Base-by-base conservation (phyloP, 257 asterid species). In the Haberlea rhodopensis region DNA sequence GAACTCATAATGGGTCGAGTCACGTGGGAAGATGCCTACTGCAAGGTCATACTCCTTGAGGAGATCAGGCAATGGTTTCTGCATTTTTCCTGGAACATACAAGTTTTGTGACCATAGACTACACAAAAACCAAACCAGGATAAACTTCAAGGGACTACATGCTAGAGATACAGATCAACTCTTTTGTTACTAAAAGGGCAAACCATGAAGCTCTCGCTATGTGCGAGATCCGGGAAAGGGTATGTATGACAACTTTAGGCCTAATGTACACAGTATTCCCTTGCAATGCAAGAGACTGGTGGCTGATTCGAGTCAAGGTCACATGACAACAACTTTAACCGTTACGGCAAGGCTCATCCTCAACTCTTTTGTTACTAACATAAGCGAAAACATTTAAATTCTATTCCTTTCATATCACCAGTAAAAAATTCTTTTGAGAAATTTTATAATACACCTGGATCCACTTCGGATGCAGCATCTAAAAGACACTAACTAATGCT, bases 1-100 rank as follows among this genome's bases (percentile, higher is more conserved):
- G 70, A 90, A 90, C 65, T 90, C 97, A 8, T 88, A 90, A 68
- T 85, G 84, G 45, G 95, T 88, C 9, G 83, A 87, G 5, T 88
- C 90, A 1, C 85, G 78, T 8, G 97, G 97, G 73, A 90, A 86
- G 72, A 90, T 75, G 9, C 96, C 97, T 31, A 73, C 53, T 11
- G 97, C 80, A 24, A 90, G 57, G 59, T 84, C 95, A 60, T 86
- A 63, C 68, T 90, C 96, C 79, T 81, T 86, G 26, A 90, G 82
- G 45, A 88, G 71, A 31, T 90, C 95, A 5, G 76, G 58, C 71
- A 90, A 66, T 10, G 96, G 88, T 56, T 81, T 88, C 54, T 90
- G 95, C 70, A 83, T 70, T 67, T 84, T 90, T 23, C 97, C 96
- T 85, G 79, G 13, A 72, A 67, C 13, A 3, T 27, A 63, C 21